A percentile compares a stretch with the other conserved stretches of the same genome.
Evolutionary conservation across 225 moss, liverwort and hornwort species (phyloP).

Genomic region (Asterella californica): DNA sequence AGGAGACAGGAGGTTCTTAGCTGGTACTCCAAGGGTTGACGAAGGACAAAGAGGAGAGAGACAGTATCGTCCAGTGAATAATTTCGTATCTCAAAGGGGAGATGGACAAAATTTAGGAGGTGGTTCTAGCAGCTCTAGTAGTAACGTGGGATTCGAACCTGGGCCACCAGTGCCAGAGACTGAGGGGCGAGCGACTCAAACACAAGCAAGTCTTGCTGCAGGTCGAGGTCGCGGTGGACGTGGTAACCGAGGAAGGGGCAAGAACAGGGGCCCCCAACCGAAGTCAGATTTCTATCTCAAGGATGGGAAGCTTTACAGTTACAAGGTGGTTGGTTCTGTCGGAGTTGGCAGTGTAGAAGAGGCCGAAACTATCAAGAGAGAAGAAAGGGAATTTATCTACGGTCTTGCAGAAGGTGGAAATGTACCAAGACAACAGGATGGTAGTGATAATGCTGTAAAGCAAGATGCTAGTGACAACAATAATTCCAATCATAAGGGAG

Average conservation of each 20-base stretch:
- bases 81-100: constrained; percentile 12
- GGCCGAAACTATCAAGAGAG: constrained; percentile 57
- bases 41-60: constrained; percentile 6
- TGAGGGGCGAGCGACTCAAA: constrained; percentile 23
- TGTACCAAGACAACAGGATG: constrained; percentile 36
- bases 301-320: constrained; percentile 87
- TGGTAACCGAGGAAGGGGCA: constrained; percentile 63
- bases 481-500: constrained; percentile 7
- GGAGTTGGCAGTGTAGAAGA: constrained; percentile 74
- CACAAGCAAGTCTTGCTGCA: constrained; percentile 8
- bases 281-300: constrained; percentile 78
- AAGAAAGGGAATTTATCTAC: constrained; percentile 42
- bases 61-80: constrained; percentile 16
- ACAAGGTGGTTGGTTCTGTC: constrained; percentile 85
- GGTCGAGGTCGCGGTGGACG: constrained; percentile 40
- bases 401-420: constrained; percentile 87
- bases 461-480: constrained; percentile 43
- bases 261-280: constrained; percentile 51
- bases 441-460: constrained; percentile 18
- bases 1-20: not conserved
- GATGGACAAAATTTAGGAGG: constrained; percentile 29
- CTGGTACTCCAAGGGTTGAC: not conserved
- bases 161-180: constrained; percentile 17
- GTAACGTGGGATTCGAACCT: constrained; percentile 22
- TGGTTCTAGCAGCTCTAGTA: constrained; percentile 28